phyloP scores from a whole-genome alignment of 306 rosid genomes.

The Adenanthera pavonina region DNA sequence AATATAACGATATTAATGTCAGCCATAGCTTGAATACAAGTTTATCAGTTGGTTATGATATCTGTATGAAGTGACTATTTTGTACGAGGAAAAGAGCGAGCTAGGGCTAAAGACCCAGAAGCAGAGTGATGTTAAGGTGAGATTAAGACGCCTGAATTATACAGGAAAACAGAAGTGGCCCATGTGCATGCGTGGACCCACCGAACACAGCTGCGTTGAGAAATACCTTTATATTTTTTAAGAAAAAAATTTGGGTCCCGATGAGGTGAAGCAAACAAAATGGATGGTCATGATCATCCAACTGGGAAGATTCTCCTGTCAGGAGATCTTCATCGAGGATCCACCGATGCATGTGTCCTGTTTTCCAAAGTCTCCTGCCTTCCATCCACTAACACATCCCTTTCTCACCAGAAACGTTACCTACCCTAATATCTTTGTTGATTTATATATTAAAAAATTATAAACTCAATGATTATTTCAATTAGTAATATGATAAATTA shows the following conservation, averaged over 20 bases:
- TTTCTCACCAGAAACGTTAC: neutral
- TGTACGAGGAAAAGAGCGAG: neutral
- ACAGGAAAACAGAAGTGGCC: neutral
- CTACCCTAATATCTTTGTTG: neutral
- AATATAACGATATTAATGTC: neutral
- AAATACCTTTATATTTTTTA: neutral
- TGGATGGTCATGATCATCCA: constrained; percentile 54
- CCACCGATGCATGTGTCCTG: constrained; percentile 35
- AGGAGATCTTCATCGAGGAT: constrained; percentile 61
- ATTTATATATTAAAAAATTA: neutral
- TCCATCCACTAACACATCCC: neutral
- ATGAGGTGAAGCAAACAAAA: constrained; percentile 41
- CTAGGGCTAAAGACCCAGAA: neutral
- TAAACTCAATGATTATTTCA: neutral
- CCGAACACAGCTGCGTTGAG: neutral
- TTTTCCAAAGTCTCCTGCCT: neutral
- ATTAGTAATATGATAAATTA: neutral
- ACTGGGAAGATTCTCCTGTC: constrained; percentile 66
- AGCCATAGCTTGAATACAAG: neutral
- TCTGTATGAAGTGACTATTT: neutral
- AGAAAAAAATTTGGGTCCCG: neutral
- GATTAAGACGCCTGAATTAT: neutral
- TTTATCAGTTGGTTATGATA: neutral
- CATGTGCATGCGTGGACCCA: constrained; percentile 10
- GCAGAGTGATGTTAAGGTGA: neutral